Evolutionary conservation across 2,329 filamentous ascomycete species (phyloP), one percentile per base, ranked within the genome.

Genomic region (Xylaria sp.): DNA sequence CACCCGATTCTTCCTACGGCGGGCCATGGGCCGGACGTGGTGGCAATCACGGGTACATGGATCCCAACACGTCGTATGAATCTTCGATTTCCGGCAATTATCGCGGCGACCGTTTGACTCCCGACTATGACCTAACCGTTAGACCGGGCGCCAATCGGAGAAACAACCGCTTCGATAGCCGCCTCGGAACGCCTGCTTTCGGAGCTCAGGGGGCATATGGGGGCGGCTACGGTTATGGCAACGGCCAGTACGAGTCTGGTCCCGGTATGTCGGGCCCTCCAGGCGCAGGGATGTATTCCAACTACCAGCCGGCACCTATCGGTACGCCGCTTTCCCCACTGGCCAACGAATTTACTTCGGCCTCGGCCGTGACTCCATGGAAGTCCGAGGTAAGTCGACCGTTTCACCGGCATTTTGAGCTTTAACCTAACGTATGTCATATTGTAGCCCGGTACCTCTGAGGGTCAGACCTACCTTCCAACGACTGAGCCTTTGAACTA

Each of bases 401-500:
- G 7, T 47, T 41, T 39, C 42, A 34, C 49, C 9, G 39, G 45
- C 37, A 49, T 39, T 63, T 46, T 34, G 50, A 57, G 7, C 54
- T 39, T 24, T 47, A 39, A 61, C 41, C 68, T 63, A 60, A 69
- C 65, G 64, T 50, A 44, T 17, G 50, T 20, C 55, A 45, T 41
- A 9, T 43, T 39, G 62, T 59, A 84, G 81, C 70, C 77, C 52
- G 66, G 76, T 54, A 68, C 76, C 18, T 69, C 79, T 0, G 84
- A 88, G 57, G 82, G 81, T 21, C 86, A 88, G 66, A 94, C 90
- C 1, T 97, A 95, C 69, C 77, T 97, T 22, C 87, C 90, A 9
- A 88, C 92, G 2, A 89, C 90, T 6, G 94, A 99, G 73, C 94
- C 93, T 9, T 83, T 97, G 66, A 97, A 99, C 74, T 99, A 97